Evolutionary conservation across 108 stramenopile species (phyloP), one percentile per base, ranked within the genome.

Genomic region (Pseudonitzschia delicatissima): DNA sequence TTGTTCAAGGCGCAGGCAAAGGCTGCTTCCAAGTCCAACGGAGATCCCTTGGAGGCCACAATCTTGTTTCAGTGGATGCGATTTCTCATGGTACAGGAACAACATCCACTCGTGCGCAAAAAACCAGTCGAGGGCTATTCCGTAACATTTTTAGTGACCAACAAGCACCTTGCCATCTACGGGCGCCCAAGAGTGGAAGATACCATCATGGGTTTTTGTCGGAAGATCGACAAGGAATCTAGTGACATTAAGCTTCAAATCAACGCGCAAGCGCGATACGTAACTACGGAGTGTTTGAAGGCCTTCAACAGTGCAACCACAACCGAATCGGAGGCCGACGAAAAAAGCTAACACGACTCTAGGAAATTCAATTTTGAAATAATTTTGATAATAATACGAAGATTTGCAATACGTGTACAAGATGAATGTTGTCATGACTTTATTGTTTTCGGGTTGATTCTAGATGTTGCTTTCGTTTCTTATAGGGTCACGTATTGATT

Each of bases 401-500:
- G n/a, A n/a, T n/a, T n/a, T n/a, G n/a, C n/a, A n/a, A n/a, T n/a
- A n/a, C n/a, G n/a, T n/a, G n/a, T n/a, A n/a, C n/a, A n/a, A n/a
- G n/a, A n/a, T n/a, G n/a, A n/a, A n/a, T n/a, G n/a, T n/a, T n/a
- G n/a, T n/a, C n/a, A n/a, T n/a, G n/a, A n/a, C n/a, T n/a, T n/a
- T n/a, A n/a, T n/a, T n/a, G n/a, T n/a, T n/a, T n/a, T n/a, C n/a
- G n/a, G n/a, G n/a, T n/a, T n/a, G n/a, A n/a, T n/a, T n/a, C n/a
- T n/a, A n/a, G n/a, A n/a, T n/a, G n/a, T n/a, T n/a, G n/a, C n/a
- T n/a, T n/a, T n/a, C n/a, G n/a, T n/a, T n/a, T n/a, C n/a, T 51
- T 69, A 74, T 33, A 79, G 45, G n/a, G 60, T 59, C 7, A 87
- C 86, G 69, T 75, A 95, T 67, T 92, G 90, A 9, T 77, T 73